Evolutionary conservation across 257 asterid species (phyloP).

Genomic region (Solanum dulcamara): DNA sequence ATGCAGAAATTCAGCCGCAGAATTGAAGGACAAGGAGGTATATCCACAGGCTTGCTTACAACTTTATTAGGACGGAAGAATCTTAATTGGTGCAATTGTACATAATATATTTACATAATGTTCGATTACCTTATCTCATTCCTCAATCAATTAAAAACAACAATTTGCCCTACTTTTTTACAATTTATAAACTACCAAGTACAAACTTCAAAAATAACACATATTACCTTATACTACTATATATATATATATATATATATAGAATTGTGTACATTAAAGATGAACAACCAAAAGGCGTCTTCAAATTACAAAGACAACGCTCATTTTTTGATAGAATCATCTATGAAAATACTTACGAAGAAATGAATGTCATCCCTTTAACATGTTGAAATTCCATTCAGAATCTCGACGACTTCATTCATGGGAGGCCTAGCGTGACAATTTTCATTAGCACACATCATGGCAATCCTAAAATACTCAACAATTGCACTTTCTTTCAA

Average conservation of each 20-base stretch:
- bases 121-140: background rate
- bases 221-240: background rate
- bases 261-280: background rate
- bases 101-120: background rate
- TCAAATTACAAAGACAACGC: background rate
- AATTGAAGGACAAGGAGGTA: background rate
- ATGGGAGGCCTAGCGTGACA: conserved; percentile 42
- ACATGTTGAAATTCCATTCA: conserved; percentile 21
- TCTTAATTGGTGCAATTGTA: background rate
- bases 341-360: background rate
- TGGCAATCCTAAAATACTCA: conserved; percentile 43
- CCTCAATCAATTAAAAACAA: background rate
- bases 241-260: no score
- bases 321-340: background rate
- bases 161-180: background rate
- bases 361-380: background rate
- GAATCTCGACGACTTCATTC: conserved; percentile 39
- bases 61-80: background rate
- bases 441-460: conserved; percentile 36
- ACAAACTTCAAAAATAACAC: background rate
- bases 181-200: background rate
- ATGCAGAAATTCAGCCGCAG: no score
- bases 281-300: background rate
- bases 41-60: background rate
- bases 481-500: conserved; percentile 18